Evolutionary conservation across 2,329 filamentous ascomycete genomes (phyloP), one percentile per base, ranked within the genome.

Genomic region (Pseudopyrenochaeta lycopersici): DNA sequence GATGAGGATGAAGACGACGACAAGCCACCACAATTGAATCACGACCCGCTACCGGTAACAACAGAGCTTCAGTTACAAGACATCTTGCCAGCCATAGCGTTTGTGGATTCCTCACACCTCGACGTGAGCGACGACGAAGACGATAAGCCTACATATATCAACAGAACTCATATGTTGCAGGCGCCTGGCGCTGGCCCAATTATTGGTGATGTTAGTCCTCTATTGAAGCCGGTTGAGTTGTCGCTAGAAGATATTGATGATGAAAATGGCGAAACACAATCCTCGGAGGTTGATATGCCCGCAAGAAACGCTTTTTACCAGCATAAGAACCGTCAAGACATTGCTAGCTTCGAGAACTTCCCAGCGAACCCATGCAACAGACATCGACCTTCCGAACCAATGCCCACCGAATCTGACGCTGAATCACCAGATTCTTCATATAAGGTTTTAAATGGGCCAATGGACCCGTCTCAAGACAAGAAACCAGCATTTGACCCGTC

Each of bases 181-280:
- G 38, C 44, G 20, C 51, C 46, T 32, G 53, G 52, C 36, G 42
- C 49, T 29, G 44, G 38, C n/a, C 21, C 17, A 38, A 45, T 21
- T 15, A 33, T 42, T n/a, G 58, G 54, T 15, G 63, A 66, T 52
- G 48, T 71, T 30, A 73, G 63, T 39, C 68, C 69, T n/a, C 56
- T 71, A 39, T 39, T 67, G 21, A 39, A 52, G 15, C 59, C 67
- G 30, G 49, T 56, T 3, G 52, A 48, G 14, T 50, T 54, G 10
- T 53, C 59, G 4, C 27, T 56, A 14, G 47, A 44, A 9, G 54
- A 54, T 38, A 14, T 46, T 10, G 31, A 48, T 29, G 52, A 54
- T 18, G 45, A 54, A 17, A 47, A 55, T 15, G 23, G 17, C 36
- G 49, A 29, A 10, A 9, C 31, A 21, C 40, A 42, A 32, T 43